Evolutionary conservation across 2,329 filamentous ascomycete species (phyloP), one percentile per base, ranked within the genome.

Genomic region (Monilinia fructicola): DNA sequence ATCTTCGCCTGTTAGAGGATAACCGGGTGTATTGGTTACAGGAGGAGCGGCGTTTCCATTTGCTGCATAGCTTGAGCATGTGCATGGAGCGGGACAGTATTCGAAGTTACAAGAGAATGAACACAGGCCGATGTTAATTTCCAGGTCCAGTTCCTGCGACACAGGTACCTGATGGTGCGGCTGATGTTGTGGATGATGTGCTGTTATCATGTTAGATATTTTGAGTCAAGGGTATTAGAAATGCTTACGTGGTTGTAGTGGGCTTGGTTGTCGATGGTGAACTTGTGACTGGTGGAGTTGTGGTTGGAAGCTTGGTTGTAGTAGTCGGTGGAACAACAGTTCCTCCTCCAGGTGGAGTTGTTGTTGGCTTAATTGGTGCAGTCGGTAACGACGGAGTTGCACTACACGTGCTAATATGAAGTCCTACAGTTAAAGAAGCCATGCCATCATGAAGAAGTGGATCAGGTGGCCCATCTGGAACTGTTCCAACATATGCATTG

Each of bases 61-160:
- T 16, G 48, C 56, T 1, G 52, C 42, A 16, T 64, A 64, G 14
- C 26, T 56, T 21, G 64, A 53, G n/a, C 65, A 66, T 48, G 59
- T 64, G n/a, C 65, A 66, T 28, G 59, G 58, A 11, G 65, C 40
- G n/a, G 71, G 71, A 35, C 72, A 74, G 58, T 70, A 71, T 5
- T 71, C 72, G 44, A 67, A 73, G 23, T 67, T 69, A 4, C 73
- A 71, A 2, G 69, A 63, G 46, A 76, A 79, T 38, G 70, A 53
- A 69, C 78, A 79, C 10, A 79, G 74, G 2, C 77, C 78, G 4
- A 65, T 61, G 48, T 77, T 77, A 78, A 68, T 79, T 78, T n/a
- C 76, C 68, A 16, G 75, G 74, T 26, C 76, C 73, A 28, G 66
- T 64, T 26, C 72, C 72, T 26, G 67, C 60, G 31, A 70, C 66